Evolutionary conservation across 331 rosid species (phyloP).

Genomic region (Rosa hybrid): DNA sequence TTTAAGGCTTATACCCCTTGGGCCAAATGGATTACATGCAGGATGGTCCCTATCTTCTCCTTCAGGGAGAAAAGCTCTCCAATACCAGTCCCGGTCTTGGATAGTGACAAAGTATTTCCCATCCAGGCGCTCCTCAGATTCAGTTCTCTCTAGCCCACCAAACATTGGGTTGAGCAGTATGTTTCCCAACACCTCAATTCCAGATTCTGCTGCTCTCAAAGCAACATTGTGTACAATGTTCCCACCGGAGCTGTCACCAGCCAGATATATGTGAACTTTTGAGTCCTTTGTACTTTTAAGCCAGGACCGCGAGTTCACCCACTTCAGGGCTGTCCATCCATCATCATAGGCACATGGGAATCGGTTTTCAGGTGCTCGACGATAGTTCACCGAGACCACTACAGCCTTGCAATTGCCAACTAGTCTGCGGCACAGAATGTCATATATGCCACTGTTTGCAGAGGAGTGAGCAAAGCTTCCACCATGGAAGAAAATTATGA

Average conservation of each 20-base stretch:
- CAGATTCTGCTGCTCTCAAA: conserved; percentile 60
- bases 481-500: conserved; percentile 90
- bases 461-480: conserved; percentile 98
- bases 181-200: conserved; percentile 73
- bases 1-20: conserved; percentile 56
- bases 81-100: conserved; percentile 93
- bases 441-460: conserved; percentile 87
- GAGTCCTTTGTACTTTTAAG: conserved; percentile 74
- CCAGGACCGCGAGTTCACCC: conserved; percentile 85
- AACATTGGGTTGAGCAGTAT: conserved; percentile 90
- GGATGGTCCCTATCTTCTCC: conserved; percentile 94
- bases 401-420: conserved; percentile 82
- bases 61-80: conserved; percentile 97
- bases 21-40: conserved; percentile 95
- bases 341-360: conserved; percentile 92
- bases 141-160: conserved; percentile 83
- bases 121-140: conserved; percentile 71
- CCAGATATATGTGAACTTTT: conserved; percentile 75
- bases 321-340: conserved; percentile 79
- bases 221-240: conserved; percentile 97
- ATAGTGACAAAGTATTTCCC: conserved; percentile 87
- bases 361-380: conserved; percentile 84
- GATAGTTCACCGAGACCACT: conserved; percentile 81
- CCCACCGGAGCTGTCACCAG: conserved; percentile 97
- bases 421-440: conserved; percentile 78